Evolutionary conservation across 1,139 yeast species (phyloP), one percentile per base, ranked within the genome.

Genomic region (Nematodospora anomalae): DNA sequence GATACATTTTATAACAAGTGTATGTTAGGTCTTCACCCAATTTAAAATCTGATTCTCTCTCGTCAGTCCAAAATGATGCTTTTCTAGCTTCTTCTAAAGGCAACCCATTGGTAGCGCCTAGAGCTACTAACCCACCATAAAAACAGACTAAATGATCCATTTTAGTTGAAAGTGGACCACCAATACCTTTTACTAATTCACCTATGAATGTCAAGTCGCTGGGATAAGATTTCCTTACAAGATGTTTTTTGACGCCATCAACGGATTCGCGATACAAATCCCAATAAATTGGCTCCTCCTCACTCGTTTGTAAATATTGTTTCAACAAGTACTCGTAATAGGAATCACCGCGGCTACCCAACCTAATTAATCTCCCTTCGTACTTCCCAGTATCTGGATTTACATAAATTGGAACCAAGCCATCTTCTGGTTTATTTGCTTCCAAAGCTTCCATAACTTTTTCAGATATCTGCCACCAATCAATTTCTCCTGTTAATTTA

Each of bases 71-170:
- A 40, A 50, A 48, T 3, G 65, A 56, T 43, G 46, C 51, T 37
- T 60, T 57, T 36, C 45, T 49, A 3, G 68, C 69, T 41, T 74
- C 76, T 3, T 63, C 64, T 25, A 81, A 56, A 1, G 79, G 62
- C 30, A 67, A 52, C 9, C 97, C 97, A 33, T 75, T 77, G 13
- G 68, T 90, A 12, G 97, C 96, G 20, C 97, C 97, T 36, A 89
- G 64, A 0, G 96, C 95, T 45, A 89, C 74, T 50, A 86, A 73
- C 0, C 97, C 97, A 38, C 96, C 96, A 53, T 87, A 80, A 63
- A 88, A 89, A 59, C 97, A 90, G 15, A 88, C 97, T 46, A 88
- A 68, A 60, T 90, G 97, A 56, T 90, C 97, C 96, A 90, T 88
- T 57, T 88, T 89, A 13, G 80, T 66, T n/a, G 83, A 77, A 6